These are phyloP conservation scores for Acanthamoeba castellanii DNA, from an alignment of 208 protist genomes.

Conservation along the genomic window DNA sequence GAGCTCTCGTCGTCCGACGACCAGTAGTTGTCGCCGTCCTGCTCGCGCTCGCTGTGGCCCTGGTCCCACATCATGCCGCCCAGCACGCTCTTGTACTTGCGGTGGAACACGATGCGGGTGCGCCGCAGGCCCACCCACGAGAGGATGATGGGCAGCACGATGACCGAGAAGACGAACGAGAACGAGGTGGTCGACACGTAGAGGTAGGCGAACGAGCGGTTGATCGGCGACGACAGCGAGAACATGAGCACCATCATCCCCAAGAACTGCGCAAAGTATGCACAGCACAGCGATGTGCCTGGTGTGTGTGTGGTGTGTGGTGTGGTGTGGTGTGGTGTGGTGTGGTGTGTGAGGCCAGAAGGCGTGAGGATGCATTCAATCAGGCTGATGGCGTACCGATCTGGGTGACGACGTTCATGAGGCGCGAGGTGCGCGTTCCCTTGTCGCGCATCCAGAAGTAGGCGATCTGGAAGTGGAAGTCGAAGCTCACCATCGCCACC, in stretches of 20 bases:
- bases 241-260: slow-evolving; percentile 37
- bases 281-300: slow-evolving; percentile 12
- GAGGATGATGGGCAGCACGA: slow-evolving; percentile 5
- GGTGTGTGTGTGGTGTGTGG: too few relatives aligned
- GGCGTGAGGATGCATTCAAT: too few relatives aligned
- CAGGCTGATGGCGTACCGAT: too few relatives aligned
- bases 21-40: slow-evolving; percentile 16
- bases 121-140: slow-evolving; percentile 21
- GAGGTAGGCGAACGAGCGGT: slow-evolving; percentile 24
- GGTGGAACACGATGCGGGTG: background rate
- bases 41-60: background rate
- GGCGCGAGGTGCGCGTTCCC: background rate
- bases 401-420: slow-evolving; percentile 18
- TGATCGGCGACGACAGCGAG: slow-evolving; percentile 25
- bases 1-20: slow-evolving; percentile 56
- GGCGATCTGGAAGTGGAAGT: slow-evolving; percentile 18
- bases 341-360: background rate
- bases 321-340: background rate
- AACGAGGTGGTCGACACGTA: slow-evolving; percentile 10
- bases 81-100: slow-evolving; percentile 21
- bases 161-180: background rate
- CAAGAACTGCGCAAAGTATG: slow-evolving; percentile 20
- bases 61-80: slow-evolving; percentile 50
- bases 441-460: slow-evolving; percentile 37
- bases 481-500: slow-evolving; percentile 21